Evolutionary conservation across 805 yeast genomes (phyloP).

Genomic region (Candida hispaniensis): DNA sequence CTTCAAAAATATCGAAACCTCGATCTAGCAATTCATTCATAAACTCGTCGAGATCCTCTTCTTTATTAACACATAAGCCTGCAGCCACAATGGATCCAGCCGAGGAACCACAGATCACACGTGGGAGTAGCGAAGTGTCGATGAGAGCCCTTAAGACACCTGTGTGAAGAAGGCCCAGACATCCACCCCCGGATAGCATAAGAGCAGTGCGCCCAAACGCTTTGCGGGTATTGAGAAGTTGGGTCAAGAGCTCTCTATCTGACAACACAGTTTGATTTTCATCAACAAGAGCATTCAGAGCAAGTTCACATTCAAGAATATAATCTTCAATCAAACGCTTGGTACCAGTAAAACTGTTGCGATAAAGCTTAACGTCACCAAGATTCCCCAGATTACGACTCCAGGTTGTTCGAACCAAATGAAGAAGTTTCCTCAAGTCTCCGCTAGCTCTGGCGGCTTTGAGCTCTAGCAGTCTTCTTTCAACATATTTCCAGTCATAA

Average conservation of each 20-base stretch:
- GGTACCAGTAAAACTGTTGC: conserved; percentile 77
- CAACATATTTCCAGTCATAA: conserved; percentile 62
- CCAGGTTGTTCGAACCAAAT: conserved; percentile 76
- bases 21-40: conserved; percentile 40
- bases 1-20: conserved; percentile 51
- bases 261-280: conserved; percentile 34
- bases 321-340: conserved; percentile 75
- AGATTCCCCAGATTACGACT: conserved; percentile 76
- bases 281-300: conserved; percentile 30
- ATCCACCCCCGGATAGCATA: conserved; percentile 92
- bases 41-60: conserved; percentile 41
- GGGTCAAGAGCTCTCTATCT: conserved; percentile 59
- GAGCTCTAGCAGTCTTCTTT: conserved; percentile 43
- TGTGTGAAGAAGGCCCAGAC: conserved; percentile 84
- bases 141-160: conserved; percentile 78
- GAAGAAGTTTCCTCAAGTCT: conserved; percentile 54
- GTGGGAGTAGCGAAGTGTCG: conserved; percentile 67
- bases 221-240: conserved; percentile 76
- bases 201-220: conserved; percentile 91
- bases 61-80: conserved; percentile 68
- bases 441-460: conserved; percentile 44
- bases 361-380: conserved; percentile 68
- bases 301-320: conserved; percentile 60
- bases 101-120: conserved; percentile 85
- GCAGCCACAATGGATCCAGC: conserved; percentile 95